Evolutionary conservation across 192 early-diverging fungal species (phyloP), one percentile per base, ranked within the genome.

Genomic region (Coemansia sp.): DNA sequence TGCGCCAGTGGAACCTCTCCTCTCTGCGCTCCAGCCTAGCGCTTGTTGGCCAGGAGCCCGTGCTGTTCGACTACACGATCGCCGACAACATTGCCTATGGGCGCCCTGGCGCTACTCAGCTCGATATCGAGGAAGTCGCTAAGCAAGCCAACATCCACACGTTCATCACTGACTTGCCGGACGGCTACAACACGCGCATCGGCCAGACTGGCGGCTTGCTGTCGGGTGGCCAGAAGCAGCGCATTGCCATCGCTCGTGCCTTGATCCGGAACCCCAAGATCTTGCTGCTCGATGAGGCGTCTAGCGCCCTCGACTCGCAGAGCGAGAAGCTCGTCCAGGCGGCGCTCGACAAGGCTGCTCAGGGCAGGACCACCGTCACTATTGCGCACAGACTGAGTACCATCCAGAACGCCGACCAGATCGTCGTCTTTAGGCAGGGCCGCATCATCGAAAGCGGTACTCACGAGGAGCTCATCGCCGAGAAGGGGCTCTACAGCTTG

Each of bases 11-110:
- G 84, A 84, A 88, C 32, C 37, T 94, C 8, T 61, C 67, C n/a
- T 85, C 89, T 40, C 81, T 97, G 24, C 89, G 96, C 58, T 41
- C 65, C 25, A 86, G 86, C 62, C 76, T 96, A 84, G 91, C 93
- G 17, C 78, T 98, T n/a, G 96, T 98, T 11, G 90, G 90, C 24
- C 96, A 98, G 74, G 95, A 97, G 82, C 96, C 96, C 4, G 87
- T 93, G 39, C 73, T 98, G 39, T 96, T 97, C 68, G 92, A 95
- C 80, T 79, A 93, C 73, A 85, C 89, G 25, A 91, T 98, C 65
- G 85, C 84, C 27, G 94, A 97, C 15, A 98, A 98, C 86, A 95
- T 98, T 56, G 82, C 79, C 7, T 96, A 93, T 70, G 90, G 89
- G 27, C 68, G 82, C 0, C 84, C 86, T 10, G 69, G 60, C 10